Base-by-base conservation (phyloP, 768 basidiomycete species). In the Sporobolomyces roseus region DNA sequence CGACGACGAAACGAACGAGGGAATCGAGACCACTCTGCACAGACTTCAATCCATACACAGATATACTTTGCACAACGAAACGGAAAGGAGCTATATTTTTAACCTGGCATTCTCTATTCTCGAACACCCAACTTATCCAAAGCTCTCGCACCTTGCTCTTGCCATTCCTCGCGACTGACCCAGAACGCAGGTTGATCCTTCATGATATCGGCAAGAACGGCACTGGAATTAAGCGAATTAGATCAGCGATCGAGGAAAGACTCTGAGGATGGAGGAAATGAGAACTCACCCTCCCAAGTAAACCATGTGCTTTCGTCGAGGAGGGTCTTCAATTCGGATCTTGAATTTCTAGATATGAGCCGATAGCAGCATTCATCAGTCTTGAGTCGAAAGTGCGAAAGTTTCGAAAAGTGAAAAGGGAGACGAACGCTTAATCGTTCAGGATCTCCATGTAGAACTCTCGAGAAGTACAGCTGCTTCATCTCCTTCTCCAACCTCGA, bases 401-500 rank as follows among this genome's bases (percentile, higher is more conserved):
- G 9, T 17, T 9, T 9, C 38, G 38, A 41, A 9, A 41, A 1
- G 27, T 14, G 6, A 53, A 48, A 25, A 54, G 16, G 21, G 29
- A 56, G 32, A 85, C 91, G 66, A 71, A 96, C 94, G 78, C 89
- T 93, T 75, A 97, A 78, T 43, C 96, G 83, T 21, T 87, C 80
- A 0, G 91, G 87, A 77, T 98, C 88, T 23, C 90, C 87, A 51
- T 84, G 83, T 51, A 98, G 83, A 23, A 98, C 90, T n/a, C 87
- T 83, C 2, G 90, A 89, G 68, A 99, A 84, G 79, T 97, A 92
- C n/a, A 98, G 83, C 79, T 98, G 96, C 80, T 98, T 98, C 89
- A 98, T 92, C 82, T 99, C 94, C 82, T 98, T 98, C 81, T 98
- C 96, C 50, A 99, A 83, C 52, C 96, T 87, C 78, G 89, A 91